phyloP scores from a whole-genome alignment of 169 alveolate genomes.

The Plasmodium reichenowi region DNA sequence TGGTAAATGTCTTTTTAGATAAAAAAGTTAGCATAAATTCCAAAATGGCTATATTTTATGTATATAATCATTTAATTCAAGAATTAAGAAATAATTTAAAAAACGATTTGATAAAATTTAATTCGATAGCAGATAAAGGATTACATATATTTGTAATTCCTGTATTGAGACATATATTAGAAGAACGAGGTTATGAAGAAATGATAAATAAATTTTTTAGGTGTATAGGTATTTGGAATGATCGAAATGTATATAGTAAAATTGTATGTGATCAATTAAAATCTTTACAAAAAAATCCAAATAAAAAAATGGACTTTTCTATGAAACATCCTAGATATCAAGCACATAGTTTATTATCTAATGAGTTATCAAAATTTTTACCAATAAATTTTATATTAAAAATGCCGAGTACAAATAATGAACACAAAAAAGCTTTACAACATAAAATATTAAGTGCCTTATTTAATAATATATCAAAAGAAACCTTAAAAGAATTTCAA shows the following conservation, averaged over 20 bases:
- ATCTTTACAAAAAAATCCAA: slow-evolving; percentile 54
- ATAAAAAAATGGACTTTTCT: slow-evolving; percentile 38
- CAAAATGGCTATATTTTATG: slow-evolving; percentile 73
- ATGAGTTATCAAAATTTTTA: slow-evolving; percentile 66
- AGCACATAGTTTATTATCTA: slow-evolving; percentile 71
- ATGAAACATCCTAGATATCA: slow-evolving; percentile 25
- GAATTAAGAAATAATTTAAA: slow-evolving; percentile 59
- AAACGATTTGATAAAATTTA: slow-evolving; percentile 44
- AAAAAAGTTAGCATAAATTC: slow-evolving; percentile 36
- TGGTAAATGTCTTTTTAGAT: slow-evolving; percentile 53
- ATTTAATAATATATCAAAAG: slow-evolving; percentile 47
- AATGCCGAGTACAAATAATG: slow-evolving; percentile 77
- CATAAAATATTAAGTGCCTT: slow-evolving; percentile 42
- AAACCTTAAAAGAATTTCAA: slow-evolving; percentile 27
- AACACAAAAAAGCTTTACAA: slow-evolving; percentile 52
- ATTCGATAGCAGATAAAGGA: slow-evolving; percentile 59
- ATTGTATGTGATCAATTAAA: slow-evolving; percentile 69
- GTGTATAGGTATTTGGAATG: slow-evolving; percentile 73
- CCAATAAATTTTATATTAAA: slow-evolving; percentile 69
- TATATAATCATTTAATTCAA: slow-evolving; percentile 76
- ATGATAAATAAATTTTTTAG: slow-evolving; percentile 64
- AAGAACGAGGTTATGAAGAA: slow-evolving; percentile 20
- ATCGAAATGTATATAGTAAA: slow-evolving; percentile 69
- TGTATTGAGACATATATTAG: slow-evolving; percentile 34
- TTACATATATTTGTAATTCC: slow-evolving; percentile 61